phyloP scores from a whole-genome alignment of 2,329 filamentous ascomycete species.

The Lasiodiplodia sp. region DNA sequence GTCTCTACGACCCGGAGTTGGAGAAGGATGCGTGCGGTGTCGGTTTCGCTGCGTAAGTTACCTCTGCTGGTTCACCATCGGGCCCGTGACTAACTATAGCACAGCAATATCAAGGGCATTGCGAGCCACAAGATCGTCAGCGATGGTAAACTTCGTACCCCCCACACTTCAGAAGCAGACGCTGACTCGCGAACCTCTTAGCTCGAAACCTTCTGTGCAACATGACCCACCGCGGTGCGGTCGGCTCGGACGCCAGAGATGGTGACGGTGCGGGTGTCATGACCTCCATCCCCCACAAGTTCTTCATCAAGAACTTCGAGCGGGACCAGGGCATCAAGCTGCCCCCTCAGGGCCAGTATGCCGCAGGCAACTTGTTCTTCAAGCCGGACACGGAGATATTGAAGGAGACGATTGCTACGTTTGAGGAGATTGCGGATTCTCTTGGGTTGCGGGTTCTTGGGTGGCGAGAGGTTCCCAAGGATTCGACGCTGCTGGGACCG shows the following conservation, averaged over 20 bases:
- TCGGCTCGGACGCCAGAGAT: conserved; percentile 96
- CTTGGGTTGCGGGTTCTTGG: conserved; percentile 89
- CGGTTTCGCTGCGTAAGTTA: conserved; percentile 92
- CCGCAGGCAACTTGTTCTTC: conserved; percentile 97
- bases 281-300: conserved; percentile 98
- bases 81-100: conserved; percentile 6
- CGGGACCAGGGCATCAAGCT: conserved; percentile 87
- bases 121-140: conserved; percentile 98
- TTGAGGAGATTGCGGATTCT: conserved; percentile 91
- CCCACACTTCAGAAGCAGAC: conserved; percentile 6
- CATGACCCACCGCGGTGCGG: conserved; percentile 99
- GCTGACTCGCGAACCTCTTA: conserved; percentile 46
- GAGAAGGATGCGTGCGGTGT: conserved; percentile 99
- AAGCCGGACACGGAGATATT: conserved; percentile 92
- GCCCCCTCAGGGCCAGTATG: conserved; percentile 90
- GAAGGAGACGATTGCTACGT: conserved; percentile 87
- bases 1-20: conserved; percentile 92
- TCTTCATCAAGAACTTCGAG: conserved; percentile 98
- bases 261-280: conserved; percentile 99
- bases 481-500: conserved; percentile 90
- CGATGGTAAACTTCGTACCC: conserved; percentile 71
- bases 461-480: conserved; percentile 94
- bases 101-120: conserved; percentile 94
- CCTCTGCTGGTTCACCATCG: background rate
- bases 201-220: conserved; percentile 96